Evolutionary conservation across 2,329 filamentous ascomycete genomes (phyloP).

Genomic region (Dichotomopilus funicola): DNA sequence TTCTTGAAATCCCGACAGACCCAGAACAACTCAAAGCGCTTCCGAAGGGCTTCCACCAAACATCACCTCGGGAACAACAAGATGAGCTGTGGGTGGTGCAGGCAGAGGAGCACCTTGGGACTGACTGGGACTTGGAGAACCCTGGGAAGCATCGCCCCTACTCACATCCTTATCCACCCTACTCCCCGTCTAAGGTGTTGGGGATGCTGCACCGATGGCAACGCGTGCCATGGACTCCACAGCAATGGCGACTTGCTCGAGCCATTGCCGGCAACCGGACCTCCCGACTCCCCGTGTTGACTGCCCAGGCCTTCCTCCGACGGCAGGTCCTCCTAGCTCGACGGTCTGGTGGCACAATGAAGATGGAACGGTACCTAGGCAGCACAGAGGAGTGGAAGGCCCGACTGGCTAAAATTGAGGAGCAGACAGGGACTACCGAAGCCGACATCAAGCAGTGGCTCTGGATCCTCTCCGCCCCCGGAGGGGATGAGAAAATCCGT

Average conservation of each 20-base stretch:
- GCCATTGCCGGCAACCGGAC: conserved; percentile 15
- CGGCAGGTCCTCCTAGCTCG: conserved; percentile 11
- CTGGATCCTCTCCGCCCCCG: conserved; percentile 34
- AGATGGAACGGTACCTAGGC: conserved; percentile 13
- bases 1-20: conserved; percentile 2
- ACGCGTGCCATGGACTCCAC: conserved; percentile 1
- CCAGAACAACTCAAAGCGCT: conserved; percentile 3
- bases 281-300: conserved; percentile 13
- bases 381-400: conserved; percentile 25
- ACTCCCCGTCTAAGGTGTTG: conserved; percentile 15
- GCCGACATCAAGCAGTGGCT: conserved; percentile 35
- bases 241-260: conserved; percentile 12
- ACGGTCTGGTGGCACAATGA: conserved; percentile 17
- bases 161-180: conserved; percentile 5
- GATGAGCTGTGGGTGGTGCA: conserved; percentile 15
- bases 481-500: conserved; percentile 31
- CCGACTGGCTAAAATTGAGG: conserved; percentile 27
- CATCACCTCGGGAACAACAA: conserved; percentile 11
- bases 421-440: conserved; percentile 29
- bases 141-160: conserved; percentile 7
- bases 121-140: conserved; percentile 7
- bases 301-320: conserved; percentile 14
- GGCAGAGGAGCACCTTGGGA: conserved; percentile 1
- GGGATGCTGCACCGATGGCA: conserved; percentile 14
- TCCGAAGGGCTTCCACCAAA: conserved; percentile 11